Conservation (phyloP, 2,329 filamentous ascomycete species). For the Cercospora zeae-maydis region DNA sequence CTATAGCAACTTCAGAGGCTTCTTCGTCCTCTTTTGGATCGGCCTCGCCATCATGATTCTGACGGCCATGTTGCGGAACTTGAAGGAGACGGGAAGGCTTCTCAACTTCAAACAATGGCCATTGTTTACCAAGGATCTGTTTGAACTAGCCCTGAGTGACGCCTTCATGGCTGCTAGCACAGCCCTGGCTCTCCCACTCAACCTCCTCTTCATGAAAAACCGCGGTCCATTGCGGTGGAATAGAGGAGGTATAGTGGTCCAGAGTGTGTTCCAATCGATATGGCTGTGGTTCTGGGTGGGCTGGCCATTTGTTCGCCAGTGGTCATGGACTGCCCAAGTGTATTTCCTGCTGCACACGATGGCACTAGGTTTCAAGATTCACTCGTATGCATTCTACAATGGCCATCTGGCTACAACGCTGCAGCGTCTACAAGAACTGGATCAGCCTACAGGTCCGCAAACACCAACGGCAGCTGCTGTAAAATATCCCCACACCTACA, state of each 20-base stretch:
- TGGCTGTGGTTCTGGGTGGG: slow-evolving; percentile 77
- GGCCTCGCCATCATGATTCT: slow-evolving; percentile 94
- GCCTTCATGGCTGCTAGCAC: slow-evolving; percentile 60
- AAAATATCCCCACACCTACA: slow-evolving; percentile 59
- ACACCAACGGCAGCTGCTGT: slow-evolving; percentile 57
- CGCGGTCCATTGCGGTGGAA: slow-evolving; percentile 49
- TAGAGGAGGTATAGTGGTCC: slow-evolving; percentile 71
- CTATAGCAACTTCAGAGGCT: slow-evolving; percentile 91
- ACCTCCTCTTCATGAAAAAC: slow-evolving; percentile 33
- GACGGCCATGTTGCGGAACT: slow-evolving; percentile 86
- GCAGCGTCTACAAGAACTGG: slow-evolving; percentile 73
- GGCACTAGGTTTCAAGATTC: slow-evolving; percentile 96
- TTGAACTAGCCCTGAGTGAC: slow-evolving; percentile 80
- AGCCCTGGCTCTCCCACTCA: slow-evolving; percentile 16
- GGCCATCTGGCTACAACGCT: slow-evolving; percentile 88
- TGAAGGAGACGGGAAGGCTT: slow-evolving; percentile 88
- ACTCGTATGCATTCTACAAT: slow-evolving; percentile 97
- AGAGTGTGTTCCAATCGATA: slow-evolving; percentile 72
- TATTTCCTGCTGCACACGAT: slow-evolving; percentile 90
- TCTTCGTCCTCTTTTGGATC: slow-evolving; percentile 98
- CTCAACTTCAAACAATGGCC: slow-evolving; percentile 83
- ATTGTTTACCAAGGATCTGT: slow-evolving; percentile 82
- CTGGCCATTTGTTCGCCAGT: slow-evolving; percentile 78
- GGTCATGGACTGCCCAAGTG: slow-evolving; percentile 97
- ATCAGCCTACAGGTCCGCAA: slow-evolving; percentile 55